Conservation (phyloP, 1,284 basidiomycete species). For the Kalmanozyma brasiliensis region DNA sequence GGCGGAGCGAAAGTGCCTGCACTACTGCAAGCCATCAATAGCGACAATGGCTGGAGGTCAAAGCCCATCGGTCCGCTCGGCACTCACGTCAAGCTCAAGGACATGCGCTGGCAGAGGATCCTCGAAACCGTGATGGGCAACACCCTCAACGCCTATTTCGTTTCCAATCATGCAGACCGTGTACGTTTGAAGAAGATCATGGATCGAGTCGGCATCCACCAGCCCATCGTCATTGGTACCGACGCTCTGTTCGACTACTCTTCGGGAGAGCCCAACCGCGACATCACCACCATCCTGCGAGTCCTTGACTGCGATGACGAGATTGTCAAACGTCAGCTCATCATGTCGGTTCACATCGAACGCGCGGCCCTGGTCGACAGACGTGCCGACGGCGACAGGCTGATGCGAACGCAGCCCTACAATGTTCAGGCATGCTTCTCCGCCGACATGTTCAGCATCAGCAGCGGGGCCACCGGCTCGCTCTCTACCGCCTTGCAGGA, state of each 20-base stretch:
- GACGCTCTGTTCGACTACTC: constrained; percentile 71
- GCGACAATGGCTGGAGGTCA: constrained; percentile 69
- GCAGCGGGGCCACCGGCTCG: constrained; percentile 47
- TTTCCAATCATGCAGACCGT: constrained; percentile 80
- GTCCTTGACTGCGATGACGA: constrained; percentile 84
- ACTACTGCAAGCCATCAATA: constrained; percentile 70
- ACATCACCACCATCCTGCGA: constrained; percentile 80
- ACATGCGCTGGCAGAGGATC: constrained; percentile 77
- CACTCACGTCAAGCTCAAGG: constrained; percentile 83
- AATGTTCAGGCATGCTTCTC: constrained; percentile 66
- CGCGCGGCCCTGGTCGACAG: constrained; percentile 74
- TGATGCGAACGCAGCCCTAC: constrained; percentile 61
- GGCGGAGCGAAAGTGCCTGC: constrained; percentile 56
- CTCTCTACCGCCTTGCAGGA: constrained; percentile 65
- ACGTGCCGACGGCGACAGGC: constrained; percentile 57
- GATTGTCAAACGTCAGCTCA: constrained; percentile 81
- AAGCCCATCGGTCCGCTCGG: constrained; percentile 76
- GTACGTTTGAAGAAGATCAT: constrained; percentile 69
- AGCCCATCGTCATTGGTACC: constrained; percentile 61
- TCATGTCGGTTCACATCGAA: constrained; percentile 81
- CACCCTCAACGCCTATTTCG: constrained; percentile 79
- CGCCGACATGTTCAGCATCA: constrained; percentile 58
- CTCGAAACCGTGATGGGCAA: constrained; percentile 76
- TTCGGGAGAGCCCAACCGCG: constrained; percentile 72
- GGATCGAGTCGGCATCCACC: constrained; percentile 26